A percentile compares a stretch with the other conserved stretches of the same genome.
Evolutionary conservation across 441 rosid genomes (phyloP).

Genomic region (Viola pubescens): DNA sequence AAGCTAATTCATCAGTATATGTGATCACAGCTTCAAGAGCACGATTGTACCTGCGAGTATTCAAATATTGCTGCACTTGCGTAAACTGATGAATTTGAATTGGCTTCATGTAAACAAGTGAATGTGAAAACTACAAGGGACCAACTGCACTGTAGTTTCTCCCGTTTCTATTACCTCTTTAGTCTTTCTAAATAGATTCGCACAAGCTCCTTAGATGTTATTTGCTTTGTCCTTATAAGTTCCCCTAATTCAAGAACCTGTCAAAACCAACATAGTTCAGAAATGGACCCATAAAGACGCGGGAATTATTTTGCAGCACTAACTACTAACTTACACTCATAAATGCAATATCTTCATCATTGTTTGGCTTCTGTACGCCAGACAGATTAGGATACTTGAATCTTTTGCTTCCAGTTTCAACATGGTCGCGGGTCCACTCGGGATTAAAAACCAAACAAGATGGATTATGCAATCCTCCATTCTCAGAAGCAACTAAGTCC

Average conservation of each 20-base stretch:
- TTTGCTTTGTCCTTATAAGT: conserved; percentile 60
- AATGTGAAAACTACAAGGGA: conserved; percentile 4
- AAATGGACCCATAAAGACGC: not conserved
- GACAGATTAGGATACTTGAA: conserved; percentile 39
- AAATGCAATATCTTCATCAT: conserved; percentile 69
- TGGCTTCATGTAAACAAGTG: conserved; percentile 7
- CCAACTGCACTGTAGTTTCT: not conserved
- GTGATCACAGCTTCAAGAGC: conserved; percentile 77
- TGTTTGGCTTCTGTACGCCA: conserved; percentile 35
- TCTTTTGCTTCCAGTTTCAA: conserved; percentile 21
- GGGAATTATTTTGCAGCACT: not conserved
- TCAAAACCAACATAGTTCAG: conserved; percentile 12
- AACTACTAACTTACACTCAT: conserved; percentile 48
- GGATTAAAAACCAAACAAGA: conserved; percentile 61
- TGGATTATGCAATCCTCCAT: conserved; percentile 70
- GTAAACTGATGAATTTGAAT: too few species aligned
- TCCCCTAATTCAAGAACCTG: conserved; percentile 81
- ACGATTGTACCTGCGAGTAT: conserved; percentile 49
- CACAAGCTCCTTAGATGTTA: conserved; percentile 66
- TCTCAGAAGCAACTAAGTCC: conserved; percentile 49
- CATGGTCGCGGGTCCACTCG: conserved; percentile 39
- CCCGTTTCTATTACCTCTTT: conserved; percentile 41
- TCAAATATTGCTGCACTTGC: conserved; percentile 12
- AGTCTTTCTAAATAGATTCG: conserved; percentile 49
- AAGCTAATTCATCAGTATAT: conserved; percentile 68